Conservation (phyloP, 2,329 filamentous ascomycete species). For the Aspergillus udagawae region DNA sequence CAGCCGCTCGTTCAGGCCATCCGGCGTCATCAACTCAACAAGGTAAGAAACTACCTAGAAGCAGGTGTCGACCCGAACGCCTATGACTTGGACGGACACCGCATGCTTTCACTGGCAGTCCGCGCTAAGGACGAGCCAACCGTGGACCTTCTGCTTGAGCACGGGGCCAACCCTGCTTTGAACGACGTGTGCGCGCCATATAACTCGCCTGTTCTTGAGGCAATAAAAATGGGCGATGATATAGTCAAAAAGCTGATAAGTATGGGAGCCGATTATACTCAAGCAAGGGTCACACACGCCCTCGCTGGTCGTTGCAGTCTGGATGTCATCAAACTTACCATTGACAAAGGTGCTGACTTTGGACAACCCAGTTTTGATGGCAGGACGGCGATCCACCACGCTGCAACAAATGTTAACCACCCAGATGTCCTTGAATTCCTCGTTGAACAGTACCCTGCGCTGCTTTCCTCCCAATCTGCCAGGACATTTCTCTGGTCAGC, state of each 20-base stretch:
- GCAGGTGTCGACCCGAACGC: slow-evolving; percentile 7
- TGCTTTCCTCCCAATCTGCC: not conserved
- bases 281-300: not conserved
- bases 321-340: not conserved
- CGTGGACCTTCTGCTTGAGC: slow-evolving; percentile 3
- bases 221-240: not conserved
- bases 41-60: not conserved
- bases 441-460: not conserved
- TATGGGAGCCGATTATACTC: not conserved
- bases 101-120: slow-evolving; percentile 5
- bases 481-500: slow-evolving; percentile 5
- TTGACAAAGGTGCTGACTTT: slow-evolving; percentile 1
- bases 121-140: not conserved
- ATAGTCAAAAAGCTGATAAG: not conserved
- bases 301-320: not conserved
- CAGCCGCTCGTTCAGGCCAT: slow-evolving; percentile 1
- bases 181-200: not conserved
- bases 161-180: slow-evolving; percentile 4
- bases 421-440: not conserved
- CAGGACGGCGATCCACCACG: not conserved
- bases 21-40: not conserved
- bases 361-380: not conserved
- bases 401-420: not conserved
- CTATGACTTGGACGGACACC: slow-evolving; percentile 2
- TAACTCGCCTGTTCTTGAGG: not conserved